These are phyloP conservation scores for Paxillus rubicundulus DNA, from an alignment of 768 basidiomycete genomes.

Conservation along the genomic window DNA sequence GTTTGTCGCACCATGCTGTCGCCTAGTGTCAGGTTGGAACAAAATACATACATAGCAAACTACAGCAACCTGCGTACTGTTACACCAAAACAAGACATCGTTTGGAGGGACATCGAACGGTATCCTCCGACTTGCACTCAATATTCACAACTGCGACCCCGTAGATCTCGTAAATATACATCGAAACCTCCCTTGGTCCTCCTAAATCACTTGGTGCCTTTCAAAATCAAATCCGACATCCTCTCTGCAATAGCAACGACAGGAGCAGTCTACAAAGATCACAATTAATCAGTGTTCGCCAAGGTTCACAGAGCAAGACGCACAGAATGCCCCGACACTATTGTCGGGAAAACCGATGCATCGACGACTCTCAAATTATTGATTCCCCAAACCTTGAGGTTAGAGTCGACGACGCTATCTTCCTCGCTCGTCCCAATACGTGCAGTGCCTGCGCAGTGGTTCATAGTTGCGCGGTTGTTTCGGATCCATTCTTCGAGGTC, in stretches of 20 bases:
- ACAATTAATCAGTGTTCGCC: background rate
- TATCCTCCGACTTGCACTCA: too few relatives aligned
- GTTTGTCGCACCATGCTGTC: too few relatives aligned
- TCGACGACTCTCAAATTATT: conserved; percentile 39
- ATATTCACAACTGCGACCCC: too few relatives aligned
- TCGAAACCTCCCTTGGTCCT: background rate
- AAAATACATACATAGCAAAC: too few relatives aligned
- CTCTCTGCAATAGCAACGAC: conserved; percentile 3
- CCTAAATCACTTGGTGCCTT: background rate
- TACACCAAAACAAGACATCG: too few relatives aligned
- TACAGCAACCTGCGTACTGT: too few relatives aligned
- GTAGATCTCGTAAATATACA: too few relatives aligned
- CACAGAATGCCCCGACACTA: conserved; percentile 39
- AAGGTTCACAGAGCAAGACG: conserved; percentile 3
- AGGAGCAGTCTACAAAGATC: background rate
- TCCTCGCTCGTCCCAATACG: conserved; percentile 6
- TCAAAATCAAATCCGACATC: conserved; percentile 1
- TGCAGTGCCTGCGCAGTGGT: conserved; percentile 1
- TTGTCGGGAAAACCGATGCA: conserved; percentile 38
- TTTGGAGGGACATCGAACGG: too few relatives aligned
- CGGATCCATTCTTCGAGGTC: conserved; percentile 13
- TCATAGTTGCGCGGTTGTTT: conserved; percentile 3
- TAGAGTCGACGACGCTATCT: conserved; percentile 40
- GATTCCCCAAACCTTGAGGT: conserved; percentile 38
- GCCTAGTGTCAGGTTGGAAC: too few relatives aligned